Evolutionary conservation across 768 basidiomycete genomes (phyloP), one percentile per base, ranked within the genome.

Genomic region (Lactarius sp.): DNA sequence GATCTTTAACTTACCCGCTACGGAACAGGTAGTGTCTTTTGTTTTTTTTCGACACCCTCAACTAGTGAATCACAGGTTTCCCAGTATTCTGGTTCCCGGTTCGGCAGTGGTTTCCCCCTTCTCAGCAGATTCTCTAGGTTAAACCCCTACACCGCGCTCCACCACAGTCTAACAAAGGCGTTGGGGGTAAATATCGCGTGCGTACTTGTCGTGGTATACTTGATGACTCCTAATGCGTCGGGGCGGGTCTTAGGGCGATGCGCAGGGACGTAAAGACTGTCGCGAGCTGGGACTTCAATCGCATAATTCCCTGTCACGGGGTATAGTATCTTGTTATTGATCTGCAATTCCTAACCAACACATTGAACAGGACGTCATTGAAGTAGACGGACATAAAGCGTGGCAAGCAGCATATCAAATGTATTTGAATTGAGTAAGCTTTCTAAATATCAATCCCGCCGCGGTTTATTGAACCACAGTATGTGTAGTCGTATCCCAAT

Each of bases 1-100:
- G 50, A 73, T 95, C 3, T 83, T 92, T 77, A 94, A 94, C 75
- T 77, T 95, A 13, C 91, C 92, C 1, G 77, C 83, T 4, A 85
- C 72, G 2, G 92, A 95, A 73, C 92, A 94, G 75, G 85, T 84
- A 36, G 14, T 66, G 56, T 16, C 12, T 7, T 52, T 16, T 3
- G 27, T 27, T 46, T 37, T 54, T 54, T 5, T 18, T 5, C 27
- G 16, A 36, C 20, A n/a, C 20, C 18, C 3, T 6, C 20, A 7
- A 49, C 18, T 16, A 3, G 13, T 14, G 42, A 18, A 51, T 54
- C 20, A 55, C 36, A 14, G 41, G 20, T 10, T 20, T 49, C 27
- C 20, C 37, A 59, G 46, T 51, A 41, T 37, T 44, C 59, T 16
- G 36, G 42, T 20, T 52, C 44, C 8, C 39, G n/a, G 53, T 37